phyloP scores from a whole-genome alignment of 306 rosid genomes.

The Vigna unguiculata region DNA sequence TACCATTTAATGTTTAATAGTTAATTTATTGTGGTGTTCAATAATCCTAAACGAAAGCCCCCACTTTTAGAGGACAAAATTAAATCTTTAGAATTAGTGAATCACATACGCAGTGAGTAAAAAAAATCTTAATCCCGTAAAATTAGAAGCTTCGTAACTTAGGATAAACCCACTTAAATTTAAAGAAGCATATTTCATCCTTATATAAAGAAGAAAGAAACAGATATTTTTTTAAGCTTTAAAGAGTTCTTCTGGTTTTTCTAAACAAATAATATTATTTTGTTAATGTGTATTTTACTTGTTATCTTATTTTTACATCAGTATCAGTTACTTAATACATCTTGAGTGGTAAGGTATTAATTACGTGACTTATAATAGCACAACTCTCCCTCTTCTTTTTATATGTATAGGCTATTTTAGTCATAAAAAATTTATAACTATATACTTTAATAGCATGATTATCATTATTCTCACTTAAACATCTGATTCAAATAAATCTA shows the following conservation, averaged over 20 bases:
- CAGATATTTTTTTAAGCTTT: too few species aligned
- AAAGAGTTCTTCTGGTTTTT: too few species aligned
- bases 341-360: too few species aligned
- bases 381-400: too few species aligned
- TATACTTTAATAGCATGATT: slow-evolving; percentile 8
- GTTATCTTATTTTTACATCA: too few species aligned
- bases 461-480: slow-evolving; percentile 42
- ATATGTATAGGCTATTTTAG: neutral
- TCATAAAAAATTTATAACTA: slow-evolving; percentile 7
- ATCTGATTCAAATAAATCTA: slow-evolving; percentile 17
- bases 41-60: neutral
- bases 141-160: neutral
- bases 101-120: neutral
- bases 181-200: neutral
- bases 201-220: too few species aligned
- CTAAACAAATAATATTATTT: too few species aligned
- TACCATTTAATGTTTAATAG: neutral
- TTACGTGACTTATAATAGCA: too few species aligned
- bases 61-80: neutral
- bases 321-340: too few species aligned
- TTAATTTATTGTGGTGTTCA: neutral
- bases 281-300: too few species aligned
- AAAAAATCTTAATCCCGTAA: neutral
- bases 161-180: neutral
- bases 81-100: neutral